These are phyloP conservation scores for Fraxinus latifolia DNA, from an alignment of 305 asterid genomes.

Conservation along the genomic window DNA sequence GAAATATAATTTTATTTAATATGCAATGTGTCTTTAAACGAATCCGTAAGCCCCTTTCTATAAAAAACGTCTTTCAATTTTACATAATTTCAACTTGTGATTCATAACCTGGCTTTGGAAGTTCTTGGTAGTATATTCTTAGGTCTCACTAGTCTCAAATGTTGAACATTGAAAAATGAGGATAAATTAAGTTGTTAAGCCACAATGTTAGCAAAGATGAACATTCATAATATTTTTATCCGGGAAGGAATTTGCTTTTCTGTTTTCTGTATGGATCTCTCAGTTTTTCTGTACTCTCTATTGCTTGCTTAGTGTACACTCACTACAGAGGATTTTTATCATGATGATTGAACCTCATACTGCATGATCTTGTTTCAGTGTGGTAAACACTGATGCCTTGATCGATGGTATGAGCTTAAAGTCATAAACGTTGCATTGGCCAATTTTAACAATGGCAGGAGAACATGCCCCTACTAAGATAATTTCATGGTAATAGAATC, in stretches of 20 bases:
- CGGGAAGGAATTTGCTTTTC: background rate
- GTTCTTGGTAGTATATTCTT: background rate
- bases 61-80: too few relatives aligned
- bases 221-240: background rate
- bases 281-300: background rate
- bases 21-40: too few relatives aligned
- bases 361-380: background rate
- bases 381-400: background rate
- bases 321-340: background rate
- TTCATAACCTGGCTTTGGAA: background rate
- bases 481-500: background rate
- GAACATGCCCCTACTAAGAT: background rate
- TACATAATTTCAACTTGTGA: background rate
- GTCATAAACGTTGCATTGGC: background rate
- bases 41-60: too few relatives aligned
- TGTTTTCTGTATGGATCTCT: background rate
- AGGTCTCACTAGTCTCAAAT: background rate
- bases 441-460: background rate
- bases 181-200: background rate
- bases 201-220: background rate
- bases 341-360: background rate
- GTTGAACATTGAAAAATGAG: background rate
- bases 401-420: background rate
- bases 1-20: too few relatives aligned
- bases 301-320: background rate